Evolutionary conservation across 106 monocot genomes (phyloP).

Genomic region (Ottelia alismoides): DNA sequence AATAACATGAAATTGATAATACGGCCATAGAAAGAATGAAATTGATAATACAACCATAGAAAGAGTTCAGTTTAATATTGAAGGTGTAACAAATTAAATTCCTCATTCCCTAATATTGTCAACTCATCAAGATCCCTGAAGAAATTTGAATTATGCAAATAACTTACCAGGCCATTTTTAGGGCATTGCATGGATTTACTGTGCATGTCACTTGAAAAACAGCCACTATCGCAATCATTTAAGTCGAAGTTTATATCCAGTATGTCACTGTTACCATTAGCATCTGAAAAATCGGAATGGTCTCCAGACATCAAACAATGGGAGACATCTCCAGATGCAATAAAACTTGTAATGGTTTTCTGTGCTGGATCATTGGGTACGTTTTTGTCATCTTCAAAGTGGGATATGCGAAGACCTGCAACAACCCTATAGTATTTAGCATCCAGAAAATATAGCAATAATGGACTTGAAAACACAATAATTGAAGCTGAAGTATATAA

Average conservation of each 20-base stretch:
- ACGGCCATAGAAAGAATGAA: too few relatives aligned
- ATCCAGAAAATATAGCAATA: not conserved
- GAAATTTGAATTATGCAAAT: too few relatives aligned
- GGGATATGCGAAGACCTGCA: constrained; percentile 83
- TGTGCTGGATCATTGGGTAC: constrained; percentile 47
- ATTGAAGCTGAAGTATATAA: too few relatives aligned
- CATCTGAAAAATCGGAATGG: constrained; percentile 5
- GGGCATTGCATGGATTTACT: not conserved
- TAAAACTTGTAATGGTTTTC: constrained; percentile 56
- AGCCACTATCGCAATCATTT: constrained; percentile 5
- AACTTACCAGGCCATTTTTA: too few relatives aligned
- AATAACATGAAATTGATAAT: too few relatives aligned
- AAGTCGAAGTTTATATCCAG: constrained; percentile 9
- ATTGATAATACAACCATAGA: too few relatives aligned
- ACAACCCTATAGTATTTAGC: not conserved
- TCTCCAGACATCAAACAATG: not conserved
- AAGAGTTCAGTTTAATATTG: too few relatives aligned
- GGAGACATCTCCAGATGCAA: constrained; percentile 19
- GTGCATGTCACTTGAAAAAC: constrained; percentile 13
- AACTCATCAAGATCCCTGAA: too few relatives aligned
- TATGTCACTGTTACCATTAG: constrained; percentile 13
- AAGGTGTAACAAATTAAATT: too few relatives aligned
- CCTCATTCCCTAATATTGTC: too few relatives aligned
- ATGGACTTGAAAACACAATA: too few relatives aligned
- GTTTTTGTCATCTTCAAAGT: constrained; percentile 49